Evolutionary conservation across 2,329 filamentous ascomycete species (phyloP).

Genomic region (Phyllosticta capitalensis): DNA sequence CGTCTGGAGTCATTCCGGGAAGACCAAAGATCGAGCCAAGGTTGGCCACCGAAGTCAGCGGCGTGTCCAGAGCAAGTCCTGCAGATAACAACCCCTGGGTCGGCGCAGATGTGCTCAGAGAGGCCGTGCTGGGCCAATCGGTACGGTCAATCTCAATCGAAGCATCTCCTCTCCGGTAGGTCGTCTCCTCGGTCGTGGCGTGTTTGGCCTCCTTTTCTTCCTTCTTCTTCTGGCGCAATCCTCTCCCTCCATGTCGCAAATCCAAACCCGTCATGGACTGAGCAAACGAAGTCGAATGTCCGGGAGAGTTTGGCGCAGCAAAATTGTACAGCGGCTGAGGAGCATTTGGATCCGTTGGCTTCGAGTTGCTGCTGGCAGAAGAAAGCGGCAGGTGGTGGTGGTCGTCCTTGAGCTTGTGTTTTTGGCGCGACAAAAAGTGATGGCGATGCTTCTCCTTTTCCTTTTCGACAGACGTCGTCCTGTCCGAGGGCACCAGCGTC

Average conservation of each 20-base stretch:
- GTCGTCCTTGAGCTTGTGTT: conserved; percentile 70
- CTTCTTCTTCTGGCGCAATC: conserved; percentile 63
- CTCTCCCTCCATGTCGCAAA: conserved; percentile 65
- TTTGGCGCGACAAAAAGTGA: conserved; percentile 69
- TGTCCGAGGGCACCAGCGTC: conserved; percentile 58
- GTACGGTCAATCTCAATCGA: conserved; percentile 30
- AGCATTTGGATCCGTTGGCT: conserved; percentile 63
- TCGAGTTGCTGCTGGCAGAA: conserved; percentile 67
- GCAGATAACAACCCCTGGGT: conserved; percentile 13
- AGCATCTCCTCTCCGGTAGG: conserved; percentile 26
- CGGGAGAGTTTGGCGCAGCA: conserved; percentile 62
- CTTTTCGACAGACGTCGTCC: conserved; percentile 38
- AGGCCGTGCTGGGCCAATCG: conserved; percentile 26
- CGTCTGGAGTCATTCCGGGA: conserved; percentile 48
- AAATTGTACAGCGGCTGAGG: conserved; percentile 73
- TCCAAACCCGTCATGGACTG: conserved; percentile 78
- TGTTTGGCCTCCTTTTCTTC: conserved; percentile 39
- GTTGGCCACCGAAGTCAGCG: conserved; percentile 26
- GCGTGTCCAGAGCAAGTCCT: conserved; percentile 13
- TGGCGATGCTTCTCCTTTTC: conserved; percentile 68
- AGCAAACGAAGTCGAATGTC: conserved; percentile 57
- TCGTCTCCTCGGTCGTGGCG: conserved; percentile 23
- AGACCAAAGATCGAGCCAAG: conserved; percentile 40
- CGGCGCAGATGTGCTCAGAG: conserved; percentile 16
- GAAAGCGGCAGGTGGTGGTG: conserved; percentile 59